Evolutionary conservation across 2,329 filamentous ascomycete species (phyloP), one percentile per base, ranked within the genome.

Genomic region (Balansia obtecta): DNA sequence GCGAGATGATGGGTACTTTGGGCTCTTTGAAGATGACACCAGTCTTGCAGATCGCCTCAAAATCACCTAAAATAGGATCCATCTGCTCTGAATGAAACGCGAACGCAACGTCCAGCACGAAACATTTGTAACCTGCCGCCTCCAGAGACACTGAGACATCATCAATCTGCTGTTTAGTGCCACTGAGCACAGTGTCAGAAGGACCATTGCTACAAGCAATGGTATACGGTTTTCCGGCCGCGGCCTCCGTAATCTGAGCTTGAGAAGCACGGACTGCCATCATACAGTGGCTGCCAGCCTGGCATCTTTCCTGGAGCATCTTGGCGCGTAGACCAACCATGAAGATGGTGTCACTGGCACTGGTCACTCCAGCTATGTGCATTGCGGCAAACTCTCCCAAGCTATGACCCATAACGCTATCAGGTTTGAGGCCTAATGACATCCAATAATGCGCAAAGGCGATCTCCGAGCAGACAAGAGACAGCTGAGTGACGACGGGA

Each of bases 351-450:
- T 88, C 85, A 57, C 78, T 79, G 18, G 78, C 80, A 16, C 83
- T 85, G 32, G 88, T 70, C 15, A 88, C 83, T 46, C 83, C 85
- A 49, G 85, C 82, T 40, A 82, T 74, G 58, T 85, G 75, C 11
- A 88, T 75, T 40, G 85, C 84, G 38, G 85, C 83, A 58, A 87
- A 88, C 63, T 88, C 84, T 49, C 85, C 85, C 30, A 88, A 68
- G 57, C 82, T 86, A 64, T 80, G 78, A 16, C 78, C 78, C 13
- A 80, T 62, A 1, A 81, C 77, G 6, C 69, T 76, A 15, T 74
- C 71, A 2, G 78, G 77, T 42, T 63, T 66, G 50, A 82, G 66
- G 38, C 76, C 77, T 73, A 75, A n/a, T 56, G 61, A 43, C 2
- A 51, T 54, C 70, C 68, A 74, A 15, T 67, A 57, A 37, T 57